These are phyloP conservation scores for Solanum aculeatissimum DNA, from an alignment of 305 asterid species.

Conservation along the genomic window DNA sequence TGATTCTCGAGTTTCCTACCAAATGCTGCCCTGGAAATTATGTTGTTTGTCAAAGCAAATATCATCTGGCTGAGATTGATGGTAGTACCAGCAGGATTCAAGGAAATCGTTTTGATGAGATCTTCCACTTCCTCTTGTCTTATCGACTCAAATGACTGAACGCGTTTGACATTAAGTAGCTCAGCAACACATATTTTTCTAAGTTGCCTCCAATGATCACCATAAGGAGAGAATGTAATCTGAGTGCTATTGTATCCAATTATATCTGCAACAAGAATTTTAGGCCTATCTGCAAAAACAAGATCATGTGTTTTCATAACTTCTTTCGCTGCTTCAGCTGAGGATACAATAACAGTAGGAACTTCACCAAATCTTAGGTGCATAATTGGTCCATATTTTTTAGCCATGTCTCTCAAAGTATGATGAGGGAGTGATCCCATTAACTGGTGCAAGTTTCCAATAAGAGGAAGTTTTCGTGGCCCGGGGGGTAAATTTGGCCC, in stretches of 20 bases:
- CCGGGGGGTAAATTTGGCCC: slow-evolving; percentile 2
- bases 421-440: slow-evolving; percentile 3
- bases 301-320: not conserved
- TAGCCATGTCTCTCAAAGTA: slow-evolving; percentile 1
- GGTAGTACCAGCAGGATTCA: not conserved
- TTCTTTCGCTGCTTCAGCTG: not conserved
- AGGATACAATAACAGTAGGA: not conserved
- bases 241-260: not conserved
- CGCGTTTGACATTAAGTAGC: slow-evolving; percentile 5
- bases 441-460: slow-evolving; percentile 7
- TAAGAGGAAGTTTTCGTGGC: slow-evolving; percentile 1
- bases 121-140: slow-evolving; percentile 3
- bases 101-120: not conserved
- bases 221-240: slow-evolving; percentile 4
- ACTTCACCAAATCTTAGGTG: not conserved
- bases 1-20: not conserved
- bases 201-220: slow-evolving; percentile 11
- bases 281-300: not conserved
- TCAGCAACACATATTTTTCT: slow-evolving; percentile 1
- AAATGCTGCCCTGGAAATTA: slow-evolving; percentile 5
- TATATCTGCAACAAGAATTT: not conserved
- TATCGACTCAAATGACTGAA: not conserved
- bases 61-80: slow-evolving; percentile 2
- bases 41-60: not conserved
- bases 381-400: slow-evolving; percentile 6